Percentiles rank a stretch among this genome's conserved stretches.
These are phyloP conservation scores for Pseudognaphalium luteoalbum DNA, from an alignment of 129 eudicot genomes.

Conservation along the genomic window DNA sequence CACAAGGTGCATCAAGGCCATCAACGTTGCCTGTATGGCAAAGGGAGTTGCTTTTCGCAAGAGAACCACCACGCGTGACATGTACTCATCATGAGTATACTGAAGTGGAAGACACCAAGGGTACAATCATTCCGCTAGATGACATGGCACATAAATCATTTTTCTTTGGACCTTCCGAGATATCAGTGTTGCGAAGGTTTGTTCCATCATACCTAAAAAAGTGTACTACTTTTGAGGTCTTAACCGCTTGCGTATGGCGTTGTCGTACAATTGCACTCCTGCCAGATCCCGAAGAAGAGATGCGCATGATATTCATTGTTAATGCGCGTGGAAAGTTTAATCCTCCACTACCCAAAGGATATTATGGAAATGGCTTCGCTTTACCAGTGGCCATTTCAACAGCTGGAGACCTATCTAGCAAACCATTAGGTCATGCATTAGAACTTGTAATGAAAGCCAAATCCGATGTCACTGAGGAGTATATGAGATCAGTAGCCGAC, in stretches of 20 bases:
- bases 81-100: slow-evolving; percentile 61
- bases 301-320: slow-evolving; percentile 53
- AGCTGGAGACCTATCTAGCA: slow-evolving; percentile 36
- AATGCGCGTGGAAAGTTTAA: slow-evolving; percentile 47
- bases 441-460: slow-evolving; percentile 57
- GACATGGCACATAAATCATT: slow-evolving; percentile 74
- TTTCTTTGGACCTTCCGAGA: slow-evolving; percentile 68
- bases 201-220: slow-evolving; percentile 46
- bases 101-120: slow-evolving; percentile 53
- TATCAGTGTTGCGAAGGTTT: slow-evolving; percentile 44
- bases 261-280: slow-evolving; percentile 63
- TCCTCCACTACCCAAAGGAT: slow-evolving; percentile 60
- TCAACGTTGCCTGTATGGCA: slow-evolving; percentile 63
- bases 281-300: slow-evolving; percentile 58
- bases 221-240: slow-evolving; percentile 54
- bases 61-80: slow-evolving; percentile 60
- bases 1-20: slow-evolving; percentile 56
- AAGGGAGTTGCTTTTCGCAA: slow-evolving; percentile 50
- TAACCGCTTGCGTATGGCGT: slow-evolving; percentile 71
- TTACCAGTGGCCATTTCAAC: slow-evolving; percentile 55
- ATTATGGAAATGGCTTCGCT: slow-evolving; percentile 68
- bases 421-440: slow-evolving; percentile 48
- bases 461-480: slow-evolving; percentile 53
- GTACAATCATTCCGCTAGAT: slow-evolving; percentile 53
- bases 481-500: slow-evolving; percentile 65